Percentiles rank a stretch among this genome's conserved stretches.
Evolutionary conservation across 2,329 filamentous ascomycete species (phyloP).

Genomic region (Alternaria incomplexa): DNA sequence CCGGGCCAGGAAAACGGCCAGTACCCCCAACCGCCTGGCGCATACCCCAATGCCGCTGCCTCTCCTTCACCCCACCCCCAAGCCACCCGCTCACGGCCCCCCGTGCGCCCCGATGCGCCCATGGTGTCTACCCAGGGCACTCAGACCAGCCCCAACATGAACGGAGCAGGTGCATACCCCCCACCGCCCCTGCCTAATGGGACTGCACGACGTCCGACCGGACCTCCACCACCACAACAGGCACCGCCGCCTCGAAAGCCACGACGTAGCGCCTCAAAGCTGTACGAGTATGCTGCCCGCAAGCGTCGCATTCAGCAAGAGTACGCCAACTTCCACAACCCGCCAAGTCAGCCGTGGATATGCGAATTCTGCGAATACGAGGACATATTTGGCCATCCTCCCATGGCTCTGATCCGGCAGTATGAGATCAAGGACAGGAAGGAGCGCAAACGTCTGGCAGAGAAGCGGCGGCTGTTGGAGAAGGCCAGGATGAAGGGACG

Average conservation of each 20-base stretch:
- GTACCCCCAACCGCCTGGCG: slow-evolving; percentile 48
- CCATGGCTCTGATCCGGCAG: slow-evolving; percentile 81
- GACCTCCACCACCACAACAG: slow-evolving; percentile 48
- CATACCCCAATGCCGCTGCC: slow-evolving; percentile 34
- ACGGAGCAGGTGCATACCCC: slow-evolving; percentile 36
- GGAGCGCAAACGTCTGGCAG: slow-evolving; percentile 81
- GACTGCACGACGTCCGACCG: slow-evolving; percentile 45
- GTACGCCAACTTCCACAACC: slow-evolving; percentile 76
- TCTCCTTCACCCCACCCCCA: slow-evolving; percentile 26
- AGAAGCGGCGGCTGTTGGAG: slow-evolving; percentile 82
- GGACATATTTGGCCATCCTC: slow-evolving; percentile 87
- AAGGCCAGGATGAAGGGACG: slow-evolving; percentile 93
- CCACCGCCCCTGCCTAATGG: slow-evolving; percentile 31
- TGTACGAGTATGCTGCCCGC: slow-evolving; percentile 76
- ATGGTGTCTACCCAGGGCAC: slow-evolving; percentile 60
- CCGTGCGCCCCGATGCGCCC: slow-evolving; percentile 42
- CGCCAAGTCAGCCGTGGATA: slow-evolving; percentile 87
- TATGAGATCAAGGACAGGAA: slow-evolving; percentile 95
- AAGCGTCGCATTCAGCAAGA: slow-evolving; percentile 79
- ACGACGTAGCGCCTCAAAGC: slow-evolving; percentile 67
- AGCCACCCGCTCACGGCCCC: slow-evolving; percentile 34
- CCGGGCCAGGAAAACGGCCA: slow-evolving; percentile 63
- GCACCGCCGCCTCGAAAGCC: slow-evolving; percentile 65
- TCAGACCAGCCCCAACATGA: slow-evolving; percentile 62
- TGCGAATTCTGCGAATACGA: slow-evolving; percentile 99